phyloP scores from a whole-genome alignment of 495 filamentous ascomycete species.

The Daldinia concentrica region DNA sequence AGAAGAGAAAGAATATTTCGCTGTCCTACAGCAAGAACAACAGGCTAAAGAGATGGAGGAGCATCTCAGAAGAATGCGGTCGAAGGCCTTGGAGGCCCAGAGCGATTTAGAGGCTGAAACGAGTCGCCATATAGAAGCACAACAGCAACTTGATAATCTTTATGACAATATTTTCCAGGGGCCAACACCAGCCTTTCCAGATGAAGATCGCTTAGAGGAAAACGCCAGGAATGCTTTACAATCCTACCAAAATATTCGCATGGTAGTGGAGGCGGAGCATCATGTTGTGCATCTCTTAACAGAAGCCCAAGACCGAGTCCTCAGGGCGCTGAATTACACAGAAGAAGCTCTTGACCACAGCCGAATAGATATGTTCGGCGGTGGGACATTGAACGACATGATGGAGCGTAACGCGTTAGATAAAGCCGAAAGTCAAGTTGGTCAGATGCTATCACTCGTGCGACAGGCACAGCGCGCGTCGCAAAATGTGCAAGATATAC shows the following conservation, averaged over 20 bases:
- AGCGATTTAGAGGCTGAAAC: slow-evolving; percentile 41
- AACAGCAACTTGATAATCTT: slow-evolving; percentile 51
- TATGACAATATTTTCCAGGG: slow-evolving; percentile 58
- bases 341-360: slow-evolving; percentile 46
- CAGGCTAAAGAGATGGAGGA: slow-evolving; percentile 50
- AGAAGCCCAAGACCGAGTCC: slow-evolving; percentile 42
- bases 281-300: slow-evolving; percentile 42
- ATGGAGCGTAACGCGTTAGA: slow-evolving; percentile 54
- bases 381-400: slow-evolving; percentile 45
- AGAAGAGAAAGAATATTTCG: slow-evolving; percentile 61
- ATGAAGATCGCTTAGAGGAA: slow-evolving; percentile 56
- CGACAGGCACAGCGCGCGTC: slow-evolving; percentile 51
- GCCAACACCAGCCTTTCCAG: slow-evolving; percentile 57
- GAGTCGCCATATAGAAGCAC: slow-evolving; percentile 46
- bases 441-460: slow-evolving; percentile 38
- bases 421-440: slow-evolving; percentile 45
- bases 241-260: slow-evolving; percentile 41
- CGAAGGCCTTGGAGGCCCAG: slow-evolving; percentile 38
- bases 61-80: slow-evolving; percentile 42
- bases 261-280: slow-evolving; percentile 37
- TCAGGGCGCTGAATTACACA: slow-evolving; percentile 41
- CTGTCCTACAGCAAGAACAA: slow-evolving; percentile 53
- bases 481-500: slow-evolving; percentile 43
- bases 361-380: slow-evolving; percentile 48
- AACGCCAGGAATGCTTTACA: slow-evolving; percentile 12